Base-by-base conservation (phyloP, 2,329 filamentous ascomycete genomes). In the Decorospora gaudefroyi region DNA sequence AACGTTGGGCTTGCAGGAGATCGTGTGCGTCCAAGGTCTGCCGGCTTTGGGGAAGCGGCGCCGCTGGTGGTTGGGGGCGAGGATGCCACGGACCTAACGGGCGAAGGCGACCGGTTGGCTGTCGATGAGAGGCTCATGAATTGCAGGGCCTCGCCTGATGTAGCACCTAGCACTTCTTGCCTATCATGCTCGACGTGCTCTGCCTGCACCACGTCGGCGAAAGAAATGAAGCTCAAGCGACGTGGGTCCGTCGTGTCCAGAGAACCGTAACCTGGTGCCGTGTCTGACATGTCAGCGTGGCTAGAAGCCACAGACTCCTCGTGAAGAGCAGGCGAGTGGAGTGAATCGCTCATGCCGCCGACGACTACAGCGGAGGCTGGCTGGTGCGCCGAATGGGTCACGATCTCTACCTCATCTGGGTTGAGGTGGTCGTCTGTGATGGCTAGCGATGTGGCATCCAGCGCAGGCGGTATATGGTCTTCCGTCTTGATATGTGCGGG, bases 401-500 rank as follows among this genome's bases (percentile, higher is more conserved):
- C 82, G 66, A 97, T 96, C 74, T 96, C 90, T 40, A 97, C 91
- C 16, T 85, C 82, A 68, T 96, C 90, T 4, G 90, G 90, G 67
- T 93, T 86, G 36, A 96, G 79, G 44, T 85, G 84, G 56, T 83
- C 78, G 71, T 96, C 90, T 9, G 92, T 96, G 62, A 97, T 96
- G 44, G 91, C 90, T 61, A 91, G 83, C 28, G 90, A 95, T 2
- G 90, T 92, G 37, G 92, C 92, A 68, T 96, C 90, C 33, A 97
- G 78, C 9, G 95, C 91, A 0, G 92, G 82, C 6, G 92, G 92
- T 57, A 97, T 96, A 67, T 91, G 83, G 73, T 97, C 91, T 70
- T 97, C 92, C 6, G 90, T 96, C 60, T 91, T 84, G 61, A 97
- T 95, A 65, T 97, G 92, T 6, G 88, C 85, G 3, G 92, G 92